Evolutionary conservation across 805 yeast genomes (phyloP).

Genomic region (Yamadazyma nakazawae): DNA sequence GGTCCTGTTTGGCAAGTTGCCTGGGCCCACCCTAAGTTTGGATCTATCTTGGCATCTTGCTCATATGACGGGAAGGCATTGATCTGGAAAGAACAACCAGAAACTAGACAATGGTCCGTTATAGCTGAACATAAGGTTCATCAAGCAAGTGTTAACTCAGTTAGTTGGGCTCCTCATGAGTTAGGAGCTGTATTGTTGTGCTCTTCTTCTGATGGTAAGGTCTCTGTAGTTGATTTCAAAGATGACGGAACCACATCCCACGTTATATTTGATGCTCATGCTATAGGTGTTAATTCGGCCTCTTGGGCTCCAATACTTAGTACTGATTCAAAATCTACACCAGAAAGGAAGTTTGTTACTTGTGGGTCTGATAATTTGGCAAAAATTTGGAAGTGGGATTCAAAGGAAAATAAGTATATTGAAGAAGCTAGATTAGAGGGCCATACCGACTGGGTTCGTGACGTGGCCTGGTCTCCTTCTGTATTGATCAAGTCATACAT

Average conservation of each 20-base stretch:
- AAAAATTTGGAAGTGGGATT: slow-evolving; percentile 80
- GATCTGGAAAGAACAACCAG: slow-evolving; percentile 84
- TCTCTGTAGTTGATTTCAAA: slow-evolving; percentile 84
- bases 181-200: slow-evolving; percentile 89
- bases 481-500: slow-evolving; percentile 81
- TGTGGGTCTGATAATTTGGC: slow-evolving; percentile 96
- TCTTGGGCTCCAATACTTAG: slow-evolving; percentile 80
- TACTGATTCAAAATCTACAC: slow-evolving; percentile 25
- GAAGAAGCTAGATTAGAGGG: slow-evolving; percentile 81
- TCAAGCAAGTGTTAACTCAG: slow-evolving; percentile 91
- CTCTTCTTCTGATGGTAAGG: slow-evolving; percentile 90
- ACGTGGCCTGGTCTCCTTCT: slow-evolving; percentile 97
- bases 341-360: slow-evolving; percentile 75
- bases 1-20: slow-evolving; percentile 99
- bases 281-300: slow-evolving; percentile 91
- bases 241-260: slow-evolving; percentile 81
- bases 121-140: slow-evolving; percentile 86
- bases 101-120: slow-evolving; percentile 80
- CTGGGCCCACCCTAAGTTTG: slow-evolving; percentile 99
- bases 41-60: slow-evolving; percentile 89
- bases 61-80: slow-evolving; percentile 93
- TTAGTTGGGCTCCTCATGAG: slow-evolving; percentile 97
- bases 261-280: slow-evolving; percentile 71
- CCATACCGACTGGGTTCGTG: slow-evolving; percentile 98
- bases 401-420: slow-evolving; percentile 52